Evolutionary conservation across 192 early-diverging fungal genomes (phyloP), one percentile per base, ranked within the genome.

Genomic region (Phycomyces nitens): DNA sequence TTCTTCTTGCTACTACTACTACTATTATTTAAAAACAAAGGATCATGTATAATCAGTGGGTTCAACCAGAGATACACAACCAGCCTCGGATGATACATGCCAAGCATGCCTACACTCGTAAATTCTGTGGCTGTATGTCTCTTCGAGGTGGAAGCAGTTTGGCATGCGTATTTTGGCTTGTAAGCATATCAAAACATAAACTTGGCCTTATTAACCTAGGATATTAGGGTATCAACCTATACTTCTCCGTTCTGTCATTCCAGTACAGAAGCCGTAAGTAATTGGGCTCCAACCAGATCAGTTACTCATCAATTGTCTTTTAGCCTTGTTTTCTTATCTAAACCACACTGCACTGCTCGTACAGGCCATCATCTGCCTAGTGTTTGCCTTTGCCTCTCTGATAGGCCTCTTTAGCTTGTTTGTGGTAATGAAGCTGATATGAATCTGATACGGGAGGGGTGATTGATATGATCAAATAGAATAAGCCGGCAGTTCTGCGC

Each of bases 271-370:
- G 61, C 49, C 72, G 72, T 74, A 68, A 65, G 72, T 55, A 18
- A 42, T 39, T 43, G 23, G 11, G 10, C 41, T 8, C 21, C 14
- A 41, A 27, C 6, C 15, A 55, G 18, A 52, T n/a, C n/a, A 44
- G 22, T 58, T 23, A 26, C 50, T n/a, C 22, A 42, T 56, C n/a
- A 64, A 40, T 18, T 22, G 4, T 16, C 21, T 23, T 14, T 15
- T 59, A 76, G 74, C 74, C 11, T 55, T 76, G 7, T 76, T 63
- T 60, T 71, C 74, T 40, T 59, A 64, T 49, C 22, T 76, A 39
- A 50, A 76, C 54, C 20, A 49, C 20, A 59, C 44, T 40, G 61
- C 69, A 8, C 44, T 67, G n/a, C 59, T 71, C 6, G 56, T 71
- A 2, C 56, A 47, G 3, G 74, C 64, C 18, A 20, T 55, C 15